Evolutionary conservation across 169 alveolate genomes (phyloP).

Genomic region (Eimeria maxima): DNA sequence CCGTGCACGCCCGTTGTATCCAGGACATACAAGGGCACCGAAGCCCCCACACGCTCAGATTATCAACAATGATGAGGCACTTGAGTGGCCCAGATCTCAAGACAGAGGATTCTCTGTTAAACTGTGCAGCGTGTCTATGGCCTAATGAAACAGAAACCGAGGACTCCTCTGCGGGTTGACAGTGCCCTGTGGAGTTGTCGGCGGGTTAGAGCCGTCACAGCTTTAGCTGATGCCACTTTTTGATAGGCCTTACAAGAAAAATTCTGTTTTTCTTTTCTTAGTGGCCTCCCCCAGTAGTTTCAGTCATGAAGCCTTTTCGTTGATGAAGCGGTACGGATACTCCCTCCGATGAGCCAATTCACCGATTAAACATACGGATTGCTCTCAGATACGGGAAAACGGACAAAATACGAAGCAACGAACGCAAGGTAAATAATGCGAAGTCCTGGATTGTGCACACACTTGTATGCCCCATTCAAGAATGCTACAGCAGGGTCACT

Average conservation of each 20-base stretch:
- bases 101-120: background rate
- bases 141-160: background rate
- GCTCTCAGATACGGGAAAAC: background rate
- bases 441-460: background rate
- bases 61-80: constrained; percentile 4
- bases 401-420: background rate
- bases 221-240: constrained; percentile 21
- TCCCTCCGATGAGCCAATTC: background rate
- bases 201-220: background rate
- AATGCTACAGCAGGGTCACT: background rate
- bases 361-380: background rate
- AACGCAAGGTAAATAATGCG: background rate
- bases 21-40: constrained; percentile 59
- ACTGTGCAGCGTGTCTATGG: background rate
- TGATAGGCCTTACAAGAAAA: background rate
- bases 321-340: background rate
- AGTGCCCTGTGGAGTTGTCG: background rate
- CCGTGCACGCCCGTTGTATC: constrained; percentile 66
- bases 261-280: background rate
- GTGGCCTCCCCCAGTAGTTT: background rate
- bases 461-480: background rate
- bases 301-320: background rate
- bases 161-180: background rate
- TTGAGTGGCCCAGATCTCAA: background rate
- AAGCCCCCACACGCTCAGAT: background rate